Evolutionary conservation across 2,329 filamentous ascomycete species (phyloP).

Genomic region (Cryphonectria radicalis): DNA sequence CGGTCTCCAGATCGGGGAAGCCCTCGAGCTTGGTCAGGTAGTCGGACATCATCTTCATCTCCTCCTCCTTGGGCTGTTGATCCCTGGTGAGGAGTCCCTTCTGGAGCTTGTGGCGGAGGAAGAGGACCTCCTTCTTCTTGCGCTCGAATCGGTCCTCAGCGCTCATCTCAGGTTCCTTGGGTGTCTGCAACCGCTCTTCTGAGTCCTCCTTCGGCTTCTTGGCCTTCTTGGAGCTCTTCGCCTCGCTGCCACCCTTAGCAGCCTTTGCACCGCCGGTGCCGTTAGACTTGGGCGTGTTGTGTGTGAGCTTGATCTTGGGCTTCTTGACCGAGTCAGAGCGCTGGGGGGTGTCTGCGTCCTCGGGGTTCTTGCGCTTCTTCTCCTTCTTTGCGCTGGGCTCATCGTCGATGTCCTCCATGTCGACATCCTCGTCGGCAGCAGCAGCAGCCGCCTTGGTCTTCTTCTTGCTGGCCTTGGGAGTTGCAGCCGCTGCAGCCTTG

Average conservation of each 20-base stretch:
- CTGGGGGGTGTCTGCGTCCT: conserved; percentile 71
- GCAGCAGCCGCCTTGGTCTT: conserved; percentile 43
- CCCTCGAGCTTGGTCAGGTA: conserved; percentile 81
- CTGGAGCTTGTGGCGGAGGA: conserved; percentile 91
- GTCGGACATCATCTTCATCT: conserved; percentile 79
- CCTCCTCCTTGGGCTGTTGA: conserved; percentile 81
- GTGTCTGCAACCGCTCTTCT: conserved; percentile 48
- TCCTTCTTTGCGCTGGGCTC: conserved; percentile 48
- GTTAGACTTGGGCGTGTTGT: conserved; percentile 73
- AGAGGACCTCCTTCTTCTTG: conserved; percentile 81
- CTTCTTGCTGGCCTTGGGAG: conserved; percentile 51
- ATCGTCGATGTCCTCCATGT: conserved; percentile 54
- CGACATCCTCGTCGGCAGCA: conserved; percentile 27
- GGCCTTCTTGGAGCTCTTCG: conserved; percentile 48
- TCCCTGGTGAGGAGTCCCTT: conserved; percentile 90
- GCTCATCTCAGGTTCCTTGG: conserved; percentile 62
- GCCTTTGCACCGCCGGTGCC: conserved; percentile 60
- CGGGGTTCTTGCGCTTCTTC: conserved; percentile 83
- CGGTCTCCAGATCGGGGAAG: conserved; percentile 78
- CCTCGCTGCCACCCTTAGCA: conserved; percentile 56
- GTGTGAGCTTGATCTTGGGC: conserved; percentile 68
- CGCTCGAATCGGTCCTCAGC: conserved; percentile 61
- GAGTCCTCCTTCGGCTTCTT: conserved; percentile 65
- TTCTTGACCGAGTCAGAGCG: conserved; percentile 68
- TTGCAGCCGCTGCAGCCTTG: conserved; percentile 47